Percentiles rank a stretch among this genome's conserved stretches.
Evolutionary conservation across 164 flowering plant species (phyloP).

Genomic region (Tinospora cordifolia): DNA sequence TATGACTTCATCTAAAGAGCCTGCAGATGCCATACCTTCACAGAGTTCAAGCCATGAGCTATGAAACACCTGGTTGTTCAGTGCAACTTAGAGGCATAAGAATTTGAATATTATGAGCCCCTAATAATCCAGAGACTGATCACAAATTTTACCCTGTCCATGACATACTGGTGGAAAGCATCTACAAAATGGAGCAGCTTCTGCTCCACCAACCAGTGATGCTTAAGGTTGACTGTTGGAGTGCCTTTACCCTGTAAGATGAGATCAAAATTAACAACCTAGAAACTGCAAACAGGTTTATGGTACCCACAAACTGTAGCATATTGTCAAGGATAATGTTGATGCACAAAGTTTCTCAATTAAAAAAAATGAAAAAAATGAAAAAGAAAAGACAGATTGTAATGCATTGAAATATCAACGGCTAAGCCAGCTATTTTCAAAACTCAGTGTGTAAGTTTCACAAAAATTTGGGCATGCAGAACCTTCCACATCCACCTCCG

Average conservation of each 20-base stretch:
- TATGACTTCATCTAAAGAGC: slow-evolving; percentile 91
- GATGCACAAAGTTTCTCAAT: too few species aligned
- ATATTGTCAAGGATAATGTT: neutral
- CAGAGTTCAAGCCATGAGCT: slow-evolving; percentile 97
- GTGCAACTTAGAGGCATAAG: slow-evolving; percentile 18
- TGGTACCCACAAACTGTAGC: neutral
- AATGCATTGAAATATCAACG: neutral
- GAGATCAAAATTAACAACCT: neutral
- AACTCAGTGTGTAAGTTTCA: neutral
- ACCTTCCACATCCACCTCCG: slow-evolving; percentile 99
- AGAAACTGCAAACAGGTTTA: neutral
- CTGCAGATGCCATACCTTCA: slow-evolving; percentile 81
- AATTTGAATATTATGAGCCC: neutral
- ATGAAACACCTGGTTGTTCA: slow-evolving; percentile 72
- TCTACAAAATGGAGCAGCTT: slow-evolving; percentile 97
- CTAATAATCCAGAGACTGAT: neutral
- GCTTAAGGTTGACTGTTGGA: slow-evolving; percentile 43
- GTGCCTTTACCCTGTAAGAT: slow-evolving; percentile 51
- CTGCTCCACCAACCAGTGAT: slow-evolving; percentile 86
- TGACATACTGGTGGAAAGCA: slow-evolving; percentile 97
- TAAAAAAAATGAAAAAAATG: too few species aligned
- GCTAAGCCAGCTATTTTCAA: neutral
- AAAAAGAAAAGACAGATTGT: too few species aligned
- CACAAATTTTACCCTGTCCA: slow-evolving; percentile 75
- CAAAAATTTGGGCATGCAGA: slow-evolving; percentile 1